A percentile compares a stretch with the other conserved stretches of the same genome.
These are phyloP conservation scores for Ceratonia siliqua DNA, from an alignment of 306 rosid species.

Conservation along the genomic window DNA sequence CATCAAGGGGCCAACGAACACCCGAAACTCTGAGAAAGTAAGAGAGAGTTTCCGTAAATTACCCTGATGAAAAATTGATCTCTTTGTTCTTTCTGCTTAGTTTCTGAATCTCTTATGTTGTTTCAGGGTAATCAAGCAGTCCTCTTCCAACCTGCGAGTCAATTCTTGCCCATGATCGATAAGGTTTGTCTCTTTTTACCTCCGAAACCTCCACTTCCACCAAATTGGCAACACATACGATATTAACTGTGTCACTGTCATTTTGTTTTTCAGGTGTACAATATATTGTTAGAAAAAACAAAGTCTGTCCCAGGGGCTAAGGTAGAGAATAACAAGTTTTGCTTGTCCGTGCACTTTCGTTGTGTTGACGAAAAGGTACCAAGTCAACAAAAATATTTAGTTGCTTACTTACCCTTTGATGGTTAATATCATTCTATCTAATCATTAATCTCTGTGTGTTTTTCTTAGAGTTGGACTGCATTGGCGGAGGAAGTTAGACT, in stretches of 20 bases:
- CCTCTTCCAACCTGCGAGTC: slow-evolving; percentile 79
- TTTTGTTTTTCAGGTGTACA: slow-evolving; percentile 54
- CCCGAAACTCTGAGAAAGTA: slow-evolving; percentile 52
- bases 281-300: slow-evolving; percentile 65
- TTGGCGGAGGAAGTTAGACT: slow-evolving; percentile 72
- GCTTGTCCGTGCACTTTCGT: slow-evolving; percentile 92
- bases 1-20: slow-evolving; percentile 81
- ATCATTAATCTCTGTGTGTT: not conserved
- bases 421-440: not conserved
- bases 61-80: not conserved
- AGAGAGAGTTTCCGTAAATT: slow-evolving; percentile 27
- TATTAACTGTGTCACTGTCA: not conserved
- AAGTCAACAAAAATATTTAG: slow-evolving; percentile 11
- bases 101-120: slow-evolving; percentile 23
- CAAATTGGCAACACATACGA: slow-evolving; percentile 2
- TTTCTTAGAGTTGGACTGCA: slow-evolving; percentile 69
- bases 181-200: slow-evolving; percentile 55
- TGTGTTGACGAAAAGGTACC: slow-evolving; percentile 92
- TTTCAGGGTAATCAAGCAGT: slow-evolving; percentile 61
- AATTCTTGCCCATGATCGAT: slow-evolving; percentile 78
- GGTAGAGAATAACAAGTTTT: slow-evolving; percentile 90
- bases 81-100: slow-evolving; percentile 6
- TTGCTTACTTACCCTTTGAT: slow-evolving; percentile 2
- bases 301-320: slow-evolving; percentile 73
- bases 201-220: not conserved